Evolutionary conservation across 2,329 filamentous ascomycete genomes (phyloP).

Genomic region (Aspergillus oerlinghausenensis): DNA sequence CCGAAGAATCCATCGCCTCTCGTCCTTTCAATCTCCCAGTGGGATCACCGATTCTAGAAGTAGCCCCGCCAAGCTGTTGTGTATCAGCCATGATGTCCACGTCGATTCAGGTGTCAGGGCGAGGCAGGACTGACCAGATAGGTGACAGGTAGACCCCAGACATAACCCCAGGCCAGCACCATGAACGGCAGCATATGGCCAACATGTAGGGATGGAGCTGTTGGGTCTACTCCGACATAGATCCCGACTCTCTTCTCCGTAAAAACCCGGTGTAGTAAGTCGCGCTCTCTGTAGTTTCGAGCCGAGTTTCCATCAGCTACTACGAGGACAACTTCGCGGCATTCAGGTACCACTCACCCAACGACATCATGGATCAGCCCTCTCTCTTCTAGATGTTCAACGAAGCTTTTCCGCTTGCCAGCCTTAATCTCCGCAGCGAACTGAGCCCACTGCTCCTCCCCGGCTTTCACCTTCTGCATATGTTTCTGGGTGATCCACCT

Average conservation of each 20-base stretch:
- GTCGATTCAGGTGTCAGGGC: background rate
- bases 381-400: slow-evolving; percentile 43
- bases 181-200: slow-evolving; percentile 50
- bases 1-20: slow-evolving; percentile 30
- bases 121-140: slow-evolving; percentile 38
- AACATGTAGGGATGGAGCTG: slow-evolving; percentile 47
- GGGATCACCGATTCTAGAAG: slow-evolving; percentile 44
- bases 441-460: slow-evolving; percentile 36
- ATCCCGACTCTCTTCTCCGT: slow-evolving; percentile 44
- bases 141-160: slow-evolving; percentile 43
- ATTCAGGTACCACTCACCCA: slow-evolving; percentile 31
- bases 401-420: slow-evolving; percentile 42
- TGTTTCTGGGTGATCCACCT: slow-evolving; percentile 37
- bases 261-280: slow-evolving; percentile 41
- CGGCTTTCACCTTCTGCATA: slow-evolving; percentile 35
- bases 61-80: slow-evolving; percentile 43
- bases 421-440: slow-evolving; percentile 40
- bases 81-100: slow-evolving; percentile 12
- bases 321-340: background rate
- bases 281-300: slow-evolving; percentile 31
- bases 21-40: slow-evolving; percentile 41
- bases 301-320: slow-evolving; percentile 9
- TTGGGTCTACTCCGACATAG: slow-evolving; percentile 48
- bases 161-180: slow-evolving; percentile 47
- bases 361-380: slow-evolving; percentile 44